Conservation (phyloP, 176 grass and related monocot species). For the Carex parvula region DNA sequence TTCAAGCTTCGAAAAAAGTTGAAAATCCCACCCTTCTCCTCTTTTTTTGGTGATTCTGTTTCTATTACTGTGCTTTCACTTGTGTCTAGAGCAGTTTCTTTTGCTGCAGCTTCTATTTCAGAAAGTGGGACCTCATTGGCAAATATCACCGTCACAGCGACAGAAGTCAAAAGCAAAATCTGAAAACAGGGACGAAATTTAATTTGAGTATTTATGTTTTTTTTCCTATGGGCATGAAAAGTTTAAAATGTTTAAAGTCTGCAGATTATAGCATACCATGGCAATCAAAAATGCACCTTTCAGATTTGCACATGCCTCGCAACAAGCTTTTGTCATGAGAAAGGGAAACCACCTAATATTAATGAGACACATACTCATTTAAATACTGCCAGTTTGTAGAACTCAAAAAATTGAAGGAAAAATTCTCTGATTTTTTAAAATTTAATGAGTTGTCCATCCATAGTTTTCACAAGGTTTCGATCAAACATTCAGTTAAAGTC, state of each 20-base stretch:
- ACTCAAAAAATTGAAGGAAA: not conserved
- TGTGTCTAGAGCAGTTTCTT: constrained; percentile 21
- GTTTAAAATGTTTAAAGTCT: not conserved
- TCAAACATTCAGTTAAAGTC: not conserved
- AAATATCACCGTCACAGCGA: constrained; percentile 53
- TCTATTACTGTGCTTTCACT: constrained; percentile 19
- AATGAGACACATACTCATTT: not conserved
- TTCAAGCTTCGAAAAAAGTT: constrained; percentile 38
- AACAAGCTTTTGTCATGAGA: constrained; percentile 67
- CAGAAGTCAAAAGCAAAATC: constrained; percentile 41
- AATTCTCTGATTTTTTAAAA: not conserved
- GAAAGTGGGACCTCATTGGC: constrained; percentile 57
- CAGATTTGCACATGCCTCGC: constrained; percentile 83
- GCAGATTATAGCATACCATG: constrained; percentile 42
- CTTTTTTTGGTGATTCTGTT: not conserved
- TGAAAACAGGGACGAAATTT: constrained; percentile 30
- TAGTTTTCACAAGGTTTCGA: not conserved
- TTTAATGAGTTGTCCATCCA: not conserved
- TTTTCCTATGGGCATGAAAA: not conserved
- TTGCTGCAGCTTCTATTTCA: constrained; percentile 27
- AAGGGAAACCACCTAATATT: constrained; percentile 82
- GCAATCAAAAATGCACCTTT: constrained; percentile 87
- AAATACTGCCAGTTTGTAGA: not conserved
- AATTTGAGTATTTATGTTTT: not conserved
- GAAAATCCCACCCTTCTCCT: not conserved